A percentile compares a stretch with the other conserved stretches of the same genome.
Evolutionary conservation across 2,329 filamentous ascomycete species (phyloP).

Genomic region (Pseudovirgaria hyperparasitica): DNA sequence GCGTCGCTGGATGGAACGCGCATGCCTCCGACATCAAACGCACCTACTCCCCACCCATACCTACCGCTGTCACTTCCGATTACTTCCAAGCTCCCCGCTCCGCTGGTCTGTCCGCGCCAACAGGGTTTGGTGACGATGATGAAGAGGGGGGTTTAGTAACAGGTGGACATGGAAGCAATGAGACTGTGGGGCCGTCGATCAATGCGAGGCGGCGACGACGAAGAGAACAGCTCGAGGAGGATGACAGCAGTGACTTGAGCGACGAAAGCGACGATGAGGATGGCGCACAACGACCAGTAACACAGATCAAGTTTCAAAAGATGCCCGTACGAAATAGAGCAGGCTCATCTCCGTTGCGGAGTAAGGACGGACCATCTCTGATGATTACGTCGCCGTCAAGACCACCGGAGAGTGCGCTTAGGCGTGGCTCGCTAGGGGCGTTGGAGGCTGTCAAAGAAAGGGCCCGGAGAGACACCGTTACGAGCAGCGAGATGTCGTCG

Average conservation of each 20-base stretch:
- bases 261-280: slow-evolving; percentile 78
- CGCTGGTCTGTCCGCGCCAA: slow-evolving; percentile 37
- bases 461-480: slow-evolving; percentile 61
- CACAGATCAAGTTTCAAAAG: slow-evolving; percentile 92
- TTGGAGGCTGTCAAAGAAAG: slow-evolving; percentile 59
- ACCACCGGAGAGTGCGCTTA: slow-evolving; percentile 32
- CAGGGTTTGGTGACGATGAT: slow-evolving; percentile 55
- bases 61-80: slow-evolving; percentile 67
- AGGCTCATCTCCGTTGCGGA: slow-evolving; percentile 66
- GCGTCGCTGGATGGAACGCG: slow-evolving; percentile 66
- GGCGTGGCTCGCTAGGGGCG: slow-evolving; percentile 59
- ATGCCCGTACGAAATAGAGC: slow-evolving; percentile 81
- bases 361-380: slow-evolving; percentile 40
- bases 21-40: slow-evolving; percentile 66
- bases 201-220: slow-evolving; percentile 54
- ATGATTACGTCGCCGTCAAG: slow-evolving; percentile 43
- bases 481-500: slow-evolving; percentile 71
- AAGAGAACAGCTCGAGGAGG: slow-evolving; percentile 68
- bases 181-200: slow-evolving; percentile 53
- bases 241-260: slow-evolving; percentile 73
- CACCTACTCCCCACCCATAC: slow-evolving; percentile 76
- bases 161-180: slow-evolving; percentile 47
- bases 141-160: slow-evolving; percentile 60
- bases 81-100: slow-evolving; percentile 64
- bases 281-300: slow-evolving; percentile 45